These are phyloP conservation scores for Curvularia verruculosa DNA, from an alignment of 2,329 filamentous ascomycete species.

Conservation along the genomic window DNA sequence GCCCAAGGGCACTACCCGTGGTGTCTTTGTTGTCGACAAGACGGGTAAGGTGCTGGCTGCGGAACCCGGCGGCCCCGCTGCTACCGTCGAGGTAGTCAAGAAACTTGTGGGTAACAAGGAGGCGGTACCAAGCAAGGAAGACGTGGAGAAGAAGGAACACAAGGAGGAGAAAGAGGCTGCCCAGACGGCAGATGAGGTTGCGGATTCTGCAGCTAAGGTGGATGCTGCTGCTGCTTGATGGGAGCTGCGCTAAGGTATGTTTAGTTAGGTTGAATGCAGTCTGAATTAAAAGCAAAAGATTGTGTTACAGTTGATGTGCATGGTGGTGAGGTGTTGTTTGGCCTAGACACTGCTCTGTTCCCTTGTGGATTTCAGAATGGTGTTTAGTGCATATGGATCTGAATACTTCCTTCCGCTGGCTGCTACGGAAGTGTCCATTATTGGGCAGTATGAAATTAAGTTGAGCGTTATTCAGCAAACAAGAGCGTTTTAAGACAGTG, in stretches of 20 bases:
- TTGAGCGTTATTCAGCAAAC: too few relatives aligned
- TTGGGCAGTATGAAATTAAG: too few relatives aligned
- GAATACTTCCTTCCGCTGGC: too few relatives aligned
- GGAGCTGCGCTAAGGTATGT: background rate
- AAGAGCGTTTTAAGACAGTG: too few relatives aligned
- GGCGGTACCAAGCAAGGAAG: constrained; percentile 24
- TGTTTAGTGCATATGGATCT: too few relatives aligned
- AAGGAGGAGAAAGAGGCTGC: constrained; percentile 53
- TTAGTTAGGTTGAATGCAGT: background rate
- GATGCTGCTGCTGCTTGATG: constrained; percentile 33
- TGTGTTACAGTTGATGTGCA: background rate
- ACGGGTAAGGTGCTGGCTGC: constrained; percentile 77
- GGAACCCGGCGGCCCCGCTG: constrained; percentile 76
- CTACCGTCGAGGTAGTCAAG: constrained; percentile 78
- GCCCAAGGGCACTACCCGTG: constrained; percentile 79
- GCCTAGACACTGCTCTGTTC: background rate
- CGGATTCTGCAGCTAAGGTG: constrained; percentile 42
- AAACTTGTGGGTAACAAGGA: constrained; percentile 59
- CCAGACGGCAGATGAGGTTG: constrained; percentile 44
- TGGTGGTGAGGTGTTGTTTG: background rate
- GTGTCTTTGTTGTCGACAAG: constrained; percentile 88
- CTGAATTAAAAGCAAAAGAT: background rate
- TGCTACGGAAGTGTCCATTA: too few relatives aligned
- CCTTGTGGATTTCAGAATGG: too few relatives aligned
- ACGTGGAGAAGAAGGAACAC: constrained; percentile 45